Evolutionary conservation across 352 stramenopile genomes (phyloP), one percentile per base, ranked within the genome.

Genomic region (Globisporangium yorkense): DNA sequence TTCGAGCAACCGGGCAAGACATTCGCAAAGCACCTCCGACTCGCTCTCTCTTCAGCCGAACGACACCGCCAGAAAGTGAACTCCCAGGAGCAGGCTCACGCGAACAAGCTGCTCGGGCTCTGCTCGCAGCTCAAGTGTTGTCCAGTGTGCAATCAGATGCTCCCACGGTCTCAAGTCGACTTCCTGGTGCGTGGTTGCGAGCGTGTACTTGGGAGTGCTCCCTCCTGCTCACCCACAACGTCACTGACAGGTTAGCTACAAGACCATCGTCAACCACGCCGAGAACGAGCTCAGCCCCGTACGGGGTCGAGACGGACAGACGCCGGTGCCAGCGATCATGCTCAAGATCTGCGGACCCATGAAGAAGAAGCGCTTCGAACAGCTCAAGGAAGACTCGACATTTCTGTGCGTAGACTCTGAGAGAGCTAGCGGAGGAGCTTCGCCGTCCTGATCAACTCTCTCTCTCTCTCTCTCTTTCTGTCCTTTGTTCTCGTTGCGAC

Each of bases 1-100:
- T 89, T 89, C 41, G 79, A 89, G 48, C 52, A 63, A 20, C 67
- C 55, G 13, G 52, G 46, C 0, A 81, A 71, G 41, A 65, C 71
- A 2, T 76, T 72, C 49, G 76, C 76, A 0, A 87, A 81, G 46
- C 65, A 74, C 47, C 67, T 80, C 45, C 62, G 41, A 9, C 63
- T 88, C 39, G 59, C 72, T 1, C 61, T 87, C 2, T 69, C 71
- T 0, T 52, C 50, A 16, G 51, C 65, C 16, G 59, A 71, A 10
- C 55, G 50, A 29, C 41, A 54, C 43, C 18, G 37, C n/a, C 51
- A 57, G 9, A 53, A 56, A 6, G 33, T 54, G 1, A 52, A 3
- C 18, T 55, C 61, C 12, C 24, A 57, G 18, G 21, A 54, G 24
- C 46, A 44, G 9, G 49, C 8, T 10, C 53, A 58, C 35, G 20